Evolutionary conservation across 2,329 filamentous ascomycete genomes (phyloP).

Genomic region (Albifimbria verrucaria): DNA sequence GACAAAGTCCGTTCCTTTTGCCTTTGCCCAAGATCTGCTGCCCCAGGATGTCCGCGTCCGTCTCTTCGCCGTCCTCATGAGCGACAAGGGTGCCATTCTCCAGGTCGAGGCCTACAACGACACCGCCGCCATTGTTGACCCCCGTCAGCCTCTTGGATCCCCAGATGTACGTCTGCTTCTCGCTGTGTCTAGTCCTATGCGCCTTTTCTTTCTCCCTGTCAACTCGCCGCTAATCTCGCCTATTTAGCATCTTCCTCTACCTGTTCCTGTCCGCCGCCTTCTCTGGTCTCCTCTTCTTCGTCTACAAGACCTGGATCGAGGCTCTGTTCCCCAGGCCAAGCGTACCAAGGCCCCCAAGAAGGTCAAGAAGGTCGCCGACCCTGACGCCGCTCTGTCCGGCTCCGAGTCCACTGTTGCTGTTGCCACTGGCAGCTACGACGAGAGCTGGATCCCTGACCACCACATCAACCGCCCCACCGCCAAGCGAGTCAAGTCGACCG

Average conservation of each 20-base stretch:
- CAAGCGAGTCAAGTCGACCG: conserved; percentile 60
- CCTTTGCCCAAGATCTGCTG: conserved; percentile 86
- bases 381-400: conserved; percentile 60
- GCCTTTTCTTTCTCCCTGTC: not conserved
- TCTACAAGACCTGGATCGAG: conserved; percentile 98
- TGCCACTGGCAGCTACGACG: conserved; percentile 72
- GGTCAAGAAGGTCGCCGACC: conserved; percentile 64
- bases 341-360: conserved; percentile 60
- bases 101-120: conserved; percentile 78
- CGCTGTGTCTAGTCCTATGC: not conserved
- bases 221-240: conserved; percentile 24
- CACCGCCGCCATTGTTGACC: conserved; percentile 83
- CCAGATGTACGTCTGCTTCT: conserved; percentile 69
- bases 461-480: conserved; percentile 84
- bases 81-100: conserved; percentile 65
- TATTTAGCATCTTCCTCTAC: conserved; percentile 88
- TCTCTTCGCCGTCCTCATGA: conserved; percentile 70
- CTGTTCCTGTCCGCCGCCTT: conserved; percentile 80
- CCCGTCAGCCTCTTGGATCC: conserved; percentile 91
- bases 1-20: conserved; percentile 74
- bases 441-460: conserved; percentile 88
- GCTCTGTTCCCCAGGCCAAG: conserved; percentile 89
- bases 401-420: conserved; percentile 68
- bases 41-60: conserved; percentile 83
- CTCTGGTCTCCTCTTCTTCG: conserved; percentile 82